phyloP scores from a whole-genome alignment of 2,329 filamentous ascomycete genomes.

The Simplicillium sp. region DNA sequence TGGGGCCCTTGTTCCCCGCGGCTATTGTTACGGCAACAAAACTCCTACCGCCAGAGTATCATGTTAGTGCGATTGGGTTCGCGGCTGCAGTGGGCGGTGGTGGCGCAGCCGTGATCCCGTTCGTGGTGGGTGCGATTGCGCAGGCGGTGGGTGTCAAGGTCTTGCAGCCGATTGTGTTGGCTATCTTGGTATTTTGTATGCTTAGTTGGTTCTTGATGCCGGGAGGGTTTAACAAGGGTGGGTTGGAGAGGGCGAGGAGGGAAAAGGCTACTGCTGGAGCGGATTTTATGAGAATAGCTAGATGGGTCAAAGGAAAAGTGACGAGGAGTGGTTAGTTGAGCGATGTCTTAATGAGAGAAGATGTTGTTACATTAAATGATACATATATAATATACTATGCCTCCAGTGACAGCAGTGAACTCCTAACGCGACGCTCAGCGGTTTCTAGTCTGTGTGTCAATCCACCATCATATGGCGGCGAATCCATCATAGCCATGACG shows the following conservation, averaged over 20 bases:
- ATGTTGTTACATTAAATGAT: background rate
- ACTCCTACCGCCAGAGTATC: constrained; percentile 61
- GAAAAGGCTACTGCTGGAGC: constrained; percentile 24
- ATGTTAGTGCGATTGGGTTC: constrained; percentile 75
- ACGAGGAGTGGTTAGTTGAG: constrained; percentile 4
- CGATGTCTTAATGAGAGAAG: too few species aligned
- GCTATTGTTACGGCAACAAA: constrained; percentile 66
- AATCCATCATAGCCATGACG: constrained; percentile 27
- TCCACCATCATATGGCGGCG: constrained; percentile 21
- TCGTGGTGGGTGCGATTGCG: constrained; percentile 61
- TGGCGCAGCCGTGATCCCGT: constrained; percentile 58
- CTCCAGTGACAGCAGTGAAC: constrained; percentile 2
- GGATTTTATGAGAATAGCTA: constrained; percentile 13
- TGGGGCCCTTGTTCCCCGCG: constrained; percentile 71
- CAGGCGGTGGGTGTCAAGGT: constrained; percentile 44
- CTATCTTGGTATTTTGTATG: constrained; percentile 34
- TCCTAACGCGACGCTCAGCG: constrained; percentile 10
- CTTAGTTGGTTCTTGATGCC: constrained; percentile 36
- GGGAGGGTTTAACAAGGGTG: constrained; percentile 26
- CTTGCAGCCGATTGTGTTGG: constrained; percentile 45
- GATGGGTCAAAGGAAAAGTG: constrained; percentile 8
- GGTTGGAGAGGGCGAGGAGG: constrained; percentile 29
- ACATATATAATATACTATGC: constrained; percentile 3
- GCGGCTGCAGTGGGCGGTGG: constrained; percentile 67
- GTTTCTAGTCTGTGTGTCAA: constrained; percentile 16